phyloP scores from a whole-genome alignment of 139 green algal species.

The Micromonas pusilla region DNA sequence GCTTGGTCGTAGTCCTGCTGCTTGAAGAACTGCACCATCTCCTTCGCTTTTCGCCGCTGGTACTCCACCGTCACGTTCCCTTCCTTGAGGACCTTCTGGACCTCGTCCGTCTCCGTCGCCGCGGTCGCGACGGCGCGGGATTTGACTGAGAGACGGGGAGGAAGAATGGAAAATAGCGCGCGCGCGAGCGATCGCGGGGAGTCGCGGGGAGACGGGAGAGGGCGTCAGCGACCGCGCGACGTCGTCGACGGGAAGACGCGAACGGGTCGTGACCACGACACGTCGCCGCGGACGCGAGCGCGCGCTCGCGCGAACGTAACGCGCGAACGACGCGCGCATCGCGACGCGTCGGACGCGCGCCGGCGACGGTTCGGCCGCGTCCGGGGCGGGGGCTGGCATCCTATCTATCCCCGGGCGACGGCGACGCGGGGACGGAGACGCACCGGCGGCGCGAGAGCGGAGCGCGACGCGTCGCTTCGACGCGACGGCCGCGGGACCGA shows the following conservation, averaged over 20 bases:
- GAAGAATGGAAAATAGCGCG: background rate
- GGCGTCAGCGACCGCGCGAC: background rate
- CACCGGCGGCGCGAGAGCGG: background rate
- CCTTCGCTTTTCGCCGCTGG: conserved; percentile 82
- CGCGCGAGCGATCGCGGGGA: background rate
- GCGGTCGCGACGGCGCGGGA: background rate
- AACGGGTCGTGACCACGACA: too few species aligned
- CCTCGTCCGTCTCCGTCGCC: background rate
- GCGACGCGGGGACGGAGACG: too few species aligned
- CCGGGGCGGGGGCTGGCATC: too few species aligned
- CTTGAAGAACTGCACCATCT: conserved; percentile 83
- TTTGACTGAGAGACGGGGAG: background rate
- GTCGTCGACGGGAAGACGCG: too few species aligned
- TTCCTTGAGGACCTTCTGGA: background rate
- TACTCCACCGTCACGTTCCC: conserved; percentile 73
- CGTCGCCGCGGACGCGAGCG: too few species aligned
- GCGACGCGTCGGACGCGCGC: too few species aligned
- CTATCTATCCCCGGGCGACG: too few species aligned
- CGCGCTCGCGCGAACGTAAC: too few species aligned
- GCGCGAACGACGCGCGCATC: too few species aligned
- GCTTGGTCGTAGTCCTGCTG: conserved; percentile 42
- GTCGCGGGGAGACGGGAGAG: background rate
- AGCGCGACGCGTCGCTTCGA: too few species aligned
- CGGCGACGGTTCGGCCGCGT: too few species aligned
- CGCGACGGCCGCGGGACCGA: too few species aligned